Evolutionary conservation across 768 basidiomycete genomes (phyloP), one percentile per base, ranked within the genome.

Genomic region (Mycena alexandri): DNA sequence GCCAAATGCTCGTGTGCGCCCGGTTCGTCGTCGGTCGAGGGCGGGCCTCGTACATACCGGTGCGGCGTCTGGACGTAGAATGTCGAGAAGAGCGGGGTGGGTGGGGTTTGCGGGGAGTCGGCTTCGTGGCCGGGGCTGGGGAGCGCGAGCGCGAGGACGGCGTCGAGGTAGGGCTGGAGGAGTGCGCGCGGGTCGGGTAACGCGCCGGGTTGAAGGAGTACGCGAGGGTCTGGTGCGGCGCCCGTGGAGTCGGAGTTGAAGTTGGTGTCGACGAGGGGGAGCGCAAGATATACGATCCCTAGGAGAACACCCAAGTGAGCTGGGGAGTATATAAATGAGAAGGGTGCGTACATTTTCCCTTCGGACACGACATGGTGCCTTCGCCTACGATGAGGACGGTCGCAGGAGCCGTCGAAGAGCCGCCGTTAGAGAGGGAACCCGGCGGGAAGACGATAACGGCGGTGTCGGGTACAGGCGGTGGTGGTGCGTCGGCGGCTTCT

Each of bases 381-480:
- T 90, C 87, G 3, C 94, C 95, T 1, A 89, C 87, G 22, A 92
- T 80, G 38, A 96, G 77, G 1, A 84, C 88, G 52, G 89, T 90
- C 3, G 87, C 90, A 5, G 89, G 84, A 12, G 81, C 80, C 2
- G 80, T 80, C 6, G 77, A 77, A 3, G 83, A 80, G 22, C 89
- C 89, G 29, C 82, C 86, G 44, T 67, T 75, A 2, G 75, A 59
- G 10, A 93, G 73, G 0, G 88, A 86, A 1, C 80, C 81, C 1
- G 94, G 95, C 0, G 94, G 92, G 69, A 95, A 94, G 6, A 95
- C 84, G 7, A 95, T 75, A 16, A 95, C 75, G 2, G 84, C 86
- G 17, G 92, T 90, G 74, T 95, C 94, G 14, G 87, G 44, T 38
- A 38, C 38, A 10, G 38, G 38, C 4, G 38, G 70, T 16, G 76